A percentile compares a stretch with the other conserved stretches of the same genome.
These are phyloP conservation scores for Artomyces pyxidatus DNA, from an alignment of 768 basidiomycete species.

Conservation along the genomic window DNA sequence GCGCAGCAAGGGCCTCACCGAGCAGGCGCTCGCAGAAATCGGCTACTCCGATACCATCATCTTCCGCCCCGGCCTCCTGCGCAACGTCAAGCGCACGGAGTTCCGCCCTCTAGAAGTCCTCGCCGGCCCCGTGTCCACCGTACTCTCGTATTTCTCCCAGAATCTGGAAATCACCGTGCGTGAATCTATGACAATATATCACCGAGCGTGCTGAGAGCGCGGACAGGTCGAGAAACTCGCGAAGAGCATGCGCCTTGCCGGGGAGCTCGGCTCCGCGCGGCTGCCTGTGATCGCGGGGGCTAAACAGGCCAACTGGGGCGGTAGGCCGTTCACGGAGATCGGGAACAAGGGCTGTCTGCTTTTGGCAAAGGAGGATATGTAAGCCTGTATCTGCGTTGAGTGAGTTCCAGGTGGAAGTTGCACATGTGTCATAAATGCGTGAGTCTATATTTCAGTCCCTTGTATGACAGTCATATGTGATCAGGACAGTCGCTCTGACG, in stretches of 20 bases:
- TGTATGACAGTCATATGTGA: too few species aligned
- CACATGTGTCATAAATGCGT: too few species aligned
- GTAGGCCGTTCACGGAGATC: slow-evolving; percentile 40
- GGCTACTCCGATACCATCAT: slow-evolving; percentile 66
- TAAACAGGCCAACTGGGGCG: slow-evolving; percentile 29
- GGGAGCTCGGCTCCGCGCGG: slow-evolving; percentile 40
- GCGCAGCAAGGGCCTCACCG: slow-evolving; percentile 70
- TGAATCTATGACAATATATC: background rate
- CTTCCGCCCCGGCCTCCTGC: slow-evolving; percentile 53
- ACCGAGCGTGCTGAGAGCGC: background rate
- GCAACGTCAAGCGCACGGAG: slow-evolving; percentile 37
- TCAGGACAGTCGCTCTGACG: too few species aligned
- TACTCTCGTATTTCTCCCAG: slow-evolving; percentile 4
- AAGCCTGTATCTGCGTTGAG: too few species aligned
- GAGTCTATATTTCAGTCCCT: too few species aligned
- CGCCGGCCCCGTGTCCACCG: background rate
- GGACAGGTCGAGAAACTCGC: slow-evolving; percentile 42
- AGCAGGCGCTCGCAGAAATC: slow-evolving; percentile 52
- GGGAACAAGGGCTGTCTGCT: slow-evolving; percentile 25
- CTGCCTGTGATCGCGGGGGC: slow-evolving; percentile 40
- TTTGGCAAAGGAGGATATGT: background rate
- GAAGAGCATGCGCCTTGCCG: slow-evolving; percentile 44
- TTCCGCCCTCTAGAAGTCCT: slow-evolving; percentile 33
- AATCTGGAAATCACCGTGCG: background rate
- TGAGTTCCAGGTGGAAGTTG: too few species aligned